phyloP scores from a whole-genome alignment of 345 rosid species.

The Rhizophora apiculata region DNA sequence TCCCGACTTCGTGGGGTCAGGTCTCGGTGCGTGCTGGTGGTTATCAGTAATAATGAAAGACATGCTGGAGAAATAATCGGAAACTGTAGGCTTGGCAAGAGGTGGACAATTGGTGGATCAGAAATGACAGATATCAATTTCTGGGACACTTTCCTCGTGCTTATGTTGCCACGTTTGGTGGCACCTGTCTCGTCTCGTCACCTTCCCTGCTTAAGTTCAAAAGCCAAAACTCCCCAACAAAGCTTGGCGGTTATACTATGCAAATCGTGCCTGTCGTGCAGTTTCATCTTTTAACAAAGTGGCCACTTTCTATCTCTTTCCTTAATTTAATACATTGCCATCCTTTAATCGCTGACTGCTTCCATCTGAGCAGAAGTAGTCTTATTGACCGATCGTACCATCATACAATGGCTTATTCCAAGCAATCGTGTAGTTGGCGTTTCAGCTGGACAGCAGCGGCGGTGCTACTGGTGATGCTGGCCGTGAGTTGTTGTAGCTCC shows the following conservation, averaged over 20 bases:
- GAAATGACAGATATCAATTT: constrained; percentile 5
- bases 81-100: background rate
- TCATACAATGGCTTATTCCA: constrained; percentile 20
- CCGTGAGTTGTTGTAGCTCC: constrained; percentile 8
- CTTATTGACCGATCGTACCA: no score
- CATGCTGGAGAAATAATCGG: no score
- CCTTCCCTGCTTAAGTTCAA: background rate
- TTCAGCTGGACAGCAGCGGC: background rate
- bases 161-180: constrained; percentile 15
- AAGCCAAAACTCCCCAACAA: no score
- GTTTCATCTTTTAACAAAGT: no score
- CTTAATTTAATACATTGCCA: no score
- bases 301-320: no score
- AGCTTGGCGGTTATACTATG: no score
- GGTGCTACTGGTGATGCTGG: background rate
- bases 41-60: no score
- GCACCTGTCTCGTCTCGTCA: constrained; percentile 1
- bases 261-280: no score
- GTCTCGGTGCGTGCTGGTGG: no score
- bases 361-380: background rate
- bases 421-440: constrained; percentile 8
- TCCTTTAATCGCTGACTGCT: background rate
- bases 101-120: constrained; percentile 12
- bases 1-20: no score
- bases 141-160: background rate